Conservation (phyloP, 768 basidiomycete species). For the Mrakia gelida region DNA sequence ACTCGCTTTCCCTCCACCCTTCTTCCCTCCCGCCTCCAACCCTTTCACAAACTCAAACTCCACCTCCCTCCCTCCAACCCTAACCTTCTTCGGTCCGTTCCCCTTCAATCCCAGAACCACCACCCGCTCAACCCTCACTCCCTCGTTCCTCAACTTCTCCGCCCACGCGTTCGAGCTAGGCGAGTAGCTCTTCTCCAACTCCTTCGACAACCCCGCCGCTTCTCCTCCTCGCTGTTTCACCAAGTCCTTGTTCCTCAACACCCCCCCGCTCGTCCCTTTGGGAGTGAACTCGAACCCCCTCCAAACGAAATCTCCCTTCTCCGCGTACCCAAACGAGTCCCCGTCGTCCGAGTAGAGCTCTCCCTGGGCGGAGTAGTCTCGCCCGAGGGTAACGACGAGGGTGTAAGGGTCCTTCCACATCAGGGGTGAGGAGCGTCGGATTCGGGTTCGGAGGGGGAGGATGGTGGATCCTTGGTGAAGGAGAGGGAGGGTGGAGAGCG, state of each 20-base stretch:
- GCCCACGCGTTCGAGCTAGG: slow-evolving; percentile 62
- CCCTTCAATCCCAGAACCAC: slow-evolving; percentile 66
- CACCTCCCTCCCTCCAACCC: slow-evolving; percentile 48
- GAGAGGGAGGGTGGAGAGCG: slow-evolving; percentile 72
- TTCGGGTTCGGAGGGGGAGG: slow-evolving; percentile 77
- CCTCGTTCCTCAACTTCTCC: slow-evolving; percentile 44
- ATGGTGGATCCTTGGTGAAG: slow-evolving; percentile 89
- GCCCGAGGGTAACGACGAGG: slow-evolving; percentile 66
- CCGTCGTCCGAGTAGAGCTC: slow-evolving; percentile 96
- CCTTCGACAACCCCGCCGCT: slow-evolving; percentile 49
- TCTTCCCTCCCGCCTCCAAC: slow-evolving; percentile 48
- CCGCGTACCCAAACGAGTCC: slow-evolving; percentile 63
- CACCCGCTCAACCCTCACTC: slow-evolving; percentile 76
- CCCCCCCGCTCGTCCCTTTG: slow-evolving; percentile 44
- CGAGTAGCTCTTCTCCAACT: slow-evolving; percentile 47
- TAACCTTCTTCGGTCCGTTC: slow-evolving; percentile 57
- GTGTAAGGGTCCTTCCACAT: slow-evolving; percentile 94
- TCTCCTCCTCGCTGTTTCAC: slow-evolving; percentile 49
- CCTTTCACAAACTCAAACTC: slow-evolving; percentile 68
- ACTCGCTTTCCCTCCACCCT: slow-evolving; percentile 62
- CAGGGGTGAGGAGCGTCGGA: slow-evolving; percentile 73
- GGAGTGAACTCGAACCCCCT: slow-evolving; percentile 62
- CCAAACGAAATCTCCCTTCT: slow-evolving; percentile 77
- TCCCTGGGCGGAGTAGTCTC: slow-evolving; percentile 62
- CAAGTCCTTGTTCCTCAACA: slow-evolving; percentile 54